Evolutionary conservation across 2,329 filamentous ascomycete genomes (phyloP).

Genomic region (Coccinonectria pachysandricola): DNA sequence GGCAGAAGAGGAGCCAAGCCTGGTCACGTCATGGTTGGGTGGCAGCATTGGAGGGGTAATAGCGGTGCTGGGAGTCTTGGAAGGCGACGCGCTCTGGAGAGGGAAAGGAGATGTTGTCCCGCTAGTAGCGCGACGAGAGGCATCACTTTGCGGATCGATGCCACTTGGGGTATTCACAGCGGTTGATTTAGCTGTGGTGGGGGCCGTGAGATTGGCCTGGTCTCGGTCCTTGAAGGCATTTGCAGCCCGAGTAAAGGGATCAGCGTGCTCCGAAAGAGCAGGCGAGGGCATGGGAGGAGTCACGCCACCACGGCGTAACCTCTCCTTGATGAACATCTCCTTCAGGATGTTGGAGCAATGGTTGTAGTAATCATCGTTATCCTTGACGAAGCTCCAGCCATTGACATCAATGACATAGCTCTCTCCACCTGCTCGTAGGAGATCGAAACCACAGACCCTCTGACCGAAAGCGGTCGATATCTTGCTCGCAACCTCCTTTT

Average conservation of each 20-base stretch:
- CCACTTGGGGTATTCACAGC: slow-evolving; percentile 11
- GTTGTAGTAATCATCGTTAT: slow-evolving; percentile 97
- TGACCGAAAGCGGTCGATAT: slow-evolving; percentile 91
- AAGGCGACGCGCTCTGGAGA: slow-evolving; percentile 20
- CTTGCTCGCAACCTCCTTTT: slow-evolving; percentile 76
- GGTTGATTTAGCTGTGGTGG: slow-evolving; percentile 20
- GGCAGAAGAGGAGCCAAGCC: slow-evolving; percentile 22
- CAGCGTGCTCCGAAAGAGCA: slow-evolving; percentile 32
- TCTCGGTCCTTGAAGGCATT: slow-evolving; percentile 32
- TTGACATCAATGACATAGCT: slow-evolving; percentile 99
- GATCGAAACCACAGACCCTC: slow-evolving; percentile 89
- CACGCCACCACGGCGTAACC: slow-evolving; percentile 52
- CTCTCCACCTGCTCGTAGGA: slow-evolving; percentile 76
- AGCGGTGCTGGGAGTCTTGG: slow-evolving; percentile 26
- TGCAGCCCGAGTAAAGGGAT: slow-evolving; percentile 26
- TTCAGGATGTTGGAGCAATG: slow-evolving; percentile 77
- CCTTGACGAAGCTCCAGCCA: slow-evolving; percentile 99
- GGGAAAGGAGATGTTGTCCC: slow-evolving; percentile 22
- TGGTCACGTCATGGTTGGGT: slow-evolving; percentile 20
- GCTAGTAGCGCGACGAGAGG: slow-evolving; percentile 15
- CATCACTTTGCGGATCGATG: slow-evolving; percentile 17
- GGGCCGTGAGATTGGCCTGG: slow-evolving; percentile 8
- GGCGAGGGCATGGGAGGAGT: slow-evolving; percentile 42
- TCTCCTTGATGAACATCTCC: slow-evolving; percentile 80
- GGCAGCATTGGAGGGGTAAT: slow-evolving; percentile 26